These are phyloP conservation scores for Glycine tomentella DNA, from an alignment of 306 rosid genomes.

Conservation along the genomic window DNA sequence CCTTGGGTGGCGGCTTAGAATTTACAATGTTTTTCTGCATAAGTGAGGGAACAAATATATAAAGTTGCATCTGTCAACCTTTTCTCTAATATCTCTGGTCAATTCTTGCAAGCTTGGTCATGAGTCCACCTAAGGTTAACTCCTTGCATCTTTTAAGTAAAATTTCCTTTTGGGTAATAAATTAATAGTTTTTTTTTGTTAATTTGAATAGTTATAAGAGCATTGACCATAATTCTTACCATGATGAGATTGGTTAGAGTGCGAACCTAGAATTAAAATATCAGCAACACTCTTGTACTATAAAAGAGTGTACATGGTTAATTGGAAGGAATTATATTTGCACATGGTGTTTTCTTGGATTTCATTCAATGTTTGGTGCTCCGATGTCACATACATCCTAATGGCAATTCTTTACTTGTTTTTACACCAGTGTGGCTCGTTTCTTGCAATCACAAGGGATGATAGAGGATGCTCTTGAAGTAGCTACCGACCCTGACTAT, in stretches of 20 bases:
- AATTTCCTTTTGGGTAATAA: background rate
- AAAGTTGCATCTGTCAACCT: conserved; percentile 91
- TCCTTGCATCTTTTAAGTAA: conserved; percentile 31
- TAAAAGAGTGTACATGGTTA: background rate
- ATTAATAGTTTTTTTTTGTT: background rate
- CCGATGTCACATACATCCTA: conserved; percentile 34
- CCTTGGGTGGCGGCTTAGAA: too few species aligned
- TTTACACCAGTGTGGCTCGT: conserved; percentile 82
- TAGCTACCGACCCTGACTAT: too few species aligned
- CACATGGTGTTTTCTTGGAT: conserved; percentile 9
- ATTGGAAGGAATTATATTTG: background rate
- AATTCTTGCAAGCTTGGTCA: conserved; percentile 89
- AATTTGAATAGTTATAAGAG: conserved; percentile 7
- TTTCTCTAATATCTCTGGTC: conserved; percentile 91
- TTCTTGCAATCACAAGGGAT: conserved; percentile 98
- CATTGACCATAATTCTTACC: background rate
- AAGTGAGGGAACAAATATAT: conserved; percentile 85
- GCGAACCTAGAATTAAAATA: background rate
- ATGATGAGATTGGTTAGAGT: conserved; percentile 3
- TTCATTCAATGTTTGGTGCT: conserved; percentile 19
- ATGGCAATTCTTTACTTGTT: conserved; percentile 37
- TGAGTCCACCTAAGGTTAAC: conserved; percentile 92
- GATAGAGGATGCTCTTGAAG: conserved; percentile 99
- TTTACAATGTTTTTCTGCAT: conserved; percentile 53
- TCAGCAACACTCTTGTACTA: background rate